phyloP scores from a whole-genome alignment of 441 rosid species.

The Hura crepitans region DNA sequence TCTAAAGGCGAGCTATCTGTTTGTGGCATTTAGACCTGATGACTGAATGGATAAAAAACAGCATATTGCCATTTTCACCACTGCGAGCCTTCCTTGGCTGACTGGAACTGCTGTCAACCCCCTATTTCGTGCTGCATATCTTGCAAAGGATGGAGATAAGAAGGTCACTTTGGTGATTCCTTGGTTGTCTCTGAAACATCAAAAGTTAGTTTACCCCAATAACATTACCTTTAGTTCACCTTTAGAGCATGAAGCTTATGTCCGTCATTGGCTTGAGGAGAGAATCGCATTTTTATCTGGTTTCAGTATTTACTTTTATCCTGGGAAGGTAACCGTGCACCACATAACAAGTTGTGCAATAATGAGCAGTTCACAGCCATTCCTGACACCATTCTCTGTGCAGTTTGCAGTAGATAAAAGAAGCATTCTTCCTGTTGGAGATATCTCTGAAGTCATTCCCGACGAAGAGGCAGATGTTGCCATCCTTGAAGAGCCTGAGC shows the following conservation, averaged over 20 bases:
- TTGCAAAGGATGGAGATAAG: slow-evolving; percentile 61
- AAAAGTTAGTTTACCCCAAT: slow-evolving; percentile 65
- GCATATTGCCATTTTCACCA: slow-evolving; percentile 79
- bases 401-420: slow-evolving; percentile 88
- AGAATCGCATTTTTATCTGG: slow-evolving; percentile 48
- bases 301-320: slow-evolving; percentile 66
- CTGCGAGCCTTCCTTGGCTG: slow-evolving; percentile 97
- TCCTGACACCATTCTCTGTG: slow-evolving; percentile 20
- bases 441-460: slow-evolving; percentile 65
- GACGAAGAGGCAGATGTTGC: slow-evolving; percentile 89
- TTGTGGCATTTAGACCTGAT: slow-evolving; percentile 23
- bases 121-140: slow-evolving; percentile 88
- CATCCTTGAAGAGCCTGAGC: slow-evolving; percentile 99
- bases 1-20: slow-evolving; percentile 1
- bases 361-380: slow-evolving; percentile 10
- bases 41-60: slow-evolving; percentile 47
- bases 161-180: slow-evolving; percentile 86
- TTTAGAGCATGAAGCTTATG: slow-evolving; percentile 62
- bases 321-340: slow-evolving; percentile 58
- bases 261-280: slow-evolving; percentile 76
- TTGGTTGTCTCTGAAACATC: slow-evolving; percentile 75
- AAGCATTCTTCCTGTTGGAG: slow-evolving; percentile 91
- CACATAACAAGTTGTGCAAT: slow-evolving; percentile 5
- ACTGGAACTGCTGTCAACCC: slow-evolving; percentile 98
- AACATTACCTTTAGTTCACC: slow-evolving; percentile 57